phyloP scores from a whole-genome alignment of 2,329 filamentous ascomycete species.

The Epichloe uncinata region DNA sequence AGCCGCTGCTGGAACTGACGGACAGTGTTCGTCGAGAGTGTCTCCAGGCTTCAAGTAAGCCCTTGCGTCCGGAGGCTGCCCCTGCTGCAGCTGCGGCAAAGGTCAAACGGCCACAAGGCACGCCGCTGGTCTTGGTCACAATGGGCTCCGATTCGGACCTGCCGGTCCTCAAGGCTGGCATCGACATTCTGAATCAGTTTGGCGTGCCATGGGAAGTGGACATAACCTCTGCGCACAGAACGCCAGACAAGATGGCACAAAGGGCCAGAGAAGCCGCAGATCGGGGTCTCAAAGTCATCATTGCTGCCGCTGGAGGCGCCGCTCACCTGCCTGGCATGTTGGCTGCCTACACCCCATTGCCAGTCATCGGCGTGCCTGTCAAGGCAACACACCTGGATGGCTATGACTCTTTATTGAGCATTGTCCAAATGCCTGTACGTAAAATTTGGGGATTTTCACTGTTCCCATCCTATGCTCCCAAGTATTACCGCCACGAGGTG shows the following conservation, averaged over 20 bases:
- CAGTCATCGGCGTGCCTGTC: constrained; percentile 67
- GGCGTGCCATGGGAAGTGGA: constrained; percentile 57
- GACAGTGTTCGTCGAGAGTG: constrained; percentile 46
- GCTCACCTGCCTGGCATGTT: constrained; percentile 66
- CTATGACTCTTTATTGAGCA: constrained; percentile 56
- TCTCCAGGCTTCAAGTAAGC: constrained; percentile 21
- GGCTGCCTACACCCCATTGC: constrained; percentile 55
- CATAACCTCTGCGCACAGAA: constrained; percentile 72
- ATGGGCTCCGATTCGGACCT: constrained; percentile 79
- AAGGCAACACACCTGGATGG: constrained; percentile 62
- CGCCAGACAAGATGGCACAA: constrained; percentile 54
- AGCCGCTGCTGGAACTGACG: constrained; percentile 54
- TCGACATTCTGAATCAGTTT: constrained; percentile 56
- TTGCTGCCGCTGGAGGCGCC: constrained; percentile 63
- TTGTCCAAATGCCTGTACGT: constrained; percentile 63
- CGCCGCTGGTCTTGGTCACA: constrained; percentile 58
- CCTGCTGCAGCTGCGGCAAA: neutral
- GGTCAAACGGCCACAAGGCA: constrained; percentile 6
- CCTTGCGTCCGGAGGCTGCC: constrained; percentile 18
- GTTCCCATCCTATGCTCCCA: neutral
- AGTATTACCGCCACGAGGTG: neutral
- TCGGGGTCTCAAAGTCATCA: constrained; percentile 58
- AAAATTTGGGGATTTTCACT: neutral
- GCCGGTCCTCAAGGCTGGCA: constrained; percentile 48
- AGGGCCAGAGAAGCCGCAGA: constrained; percentile 50